Evolutionary conservation across 1,284 basidiomycete genomes (phyloP), one percentile per base, ranked within the genome.

Genomic region (Ustilago shanxiensis): DNA sequence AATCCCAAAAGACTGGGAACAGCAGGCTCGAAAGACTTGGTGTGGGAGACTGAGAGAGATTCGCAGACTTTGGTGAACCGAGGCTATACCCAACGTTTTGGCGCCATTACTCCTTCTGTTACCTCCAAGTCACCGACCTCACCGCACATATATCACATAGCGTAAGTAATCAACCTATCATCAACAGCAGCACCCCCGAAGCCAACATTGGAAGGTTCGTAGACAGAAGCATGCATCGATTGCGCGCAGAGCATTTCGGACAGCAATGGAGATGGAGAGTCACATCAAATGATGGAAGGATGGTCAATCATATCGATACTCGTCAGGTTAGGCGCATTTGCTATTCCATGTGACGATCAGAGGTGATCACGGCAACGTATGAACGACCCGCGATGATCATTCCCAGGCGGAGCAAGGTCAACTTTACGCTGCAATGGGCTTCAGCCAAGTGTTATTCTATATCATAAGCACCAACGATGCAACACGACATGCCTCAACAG

Each of bases 71-170:
- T 33, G 31, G 31, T 6, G 31, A 11, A 33, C 31, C n/a, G n/a
- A 33, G 31, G 31, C 31, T 33, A 54, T 37, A 58, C 28, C 18
- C 26, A 29, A 55, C 53, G 33, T 45, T 35, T 65, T 26, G 53
- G 53, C 11, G 28, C 14, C 41, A 31, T 56, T n/a, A 22, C 41
- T 65, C 50, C 71, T 64, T 68, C 54, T 54, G 6, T 18, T 52
- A 18, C 41, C 60, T 64, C 64, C 72, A 75, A 75, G 71, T 73
- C 71, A 67, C 49, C 66, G 66, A 73, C 71, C 71, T 64, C 71
- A 73, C 71, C 71, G 66, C 66, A 68, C 45, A 73, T 65, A 60
- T 47, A 73, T 68, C 13, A 64, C 66, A 73, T 73, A 73, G 71
- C 71, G 71, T 73, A 73, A 73, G 71, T 73, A 44, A 16, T 60